A percentile compares a stretch with the other conserved stretches of the same genome.
Evolutionary conservation across 2,329 filamentous ascomycete species (phyloP).

Genomic region (Didymellaceae sp.): DNA sequence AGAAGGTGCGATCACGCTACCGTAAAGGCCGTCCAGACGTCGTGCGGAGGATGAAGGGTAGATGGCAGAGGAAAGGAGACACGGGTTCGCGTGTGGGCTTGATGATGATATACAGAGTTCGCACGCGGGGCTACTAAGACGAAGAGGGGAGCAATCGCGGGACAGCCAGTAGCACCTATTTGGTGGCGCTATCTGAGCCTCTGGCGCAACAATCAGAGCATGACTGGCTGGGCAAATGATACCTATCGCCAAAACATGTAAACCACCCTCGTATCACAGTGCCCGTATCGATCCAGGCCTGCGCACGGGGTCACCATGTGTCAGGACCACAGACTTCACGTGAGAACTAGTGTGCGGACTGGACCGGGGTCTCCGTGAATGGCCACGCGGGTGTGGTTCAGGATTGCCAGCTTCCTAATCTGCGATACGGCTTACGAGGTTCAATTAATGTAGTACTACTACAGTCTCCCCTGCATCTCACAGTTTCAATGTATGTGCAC

Average conservation of each 20-base stretch:
- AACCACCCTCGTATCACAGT: not conserved
- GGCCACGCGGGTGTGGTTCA: too few relatives aligned
- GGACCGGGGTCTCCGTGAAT: too few relatives aligned
- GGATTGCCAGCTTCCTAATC: too few relatives aligned
- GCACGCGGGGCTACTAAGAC: conserved; percentile 5
- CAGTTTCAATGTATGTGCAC: too few relatives aligned
- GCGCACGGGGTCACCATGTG: not conserved
- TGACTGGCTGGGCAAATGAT: not conserved
- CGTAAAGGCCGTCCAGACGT: not conserved
- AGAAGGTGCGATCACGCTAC: not conserved
- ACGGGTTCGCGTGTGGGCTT: too few relatives aligned
- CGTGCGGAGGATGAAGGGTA: not conserved
- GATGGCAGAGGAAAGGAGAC: too few relatives aligned
- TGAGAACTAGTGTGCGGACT: not conserved
- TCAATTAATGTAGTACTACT: too few relatives aligned
- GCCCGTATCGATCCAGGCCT: not conserved
- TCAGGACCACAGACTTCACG: not conserved
- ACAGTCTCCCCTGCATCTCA: too few relatives aligned
- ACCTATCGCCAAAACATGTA: not conserved
- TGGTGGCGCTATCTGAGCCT: conserved; percentile 1
- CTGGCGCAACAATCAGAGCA: not conserved
- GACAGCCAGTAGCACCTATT: conserved; percentile 3
- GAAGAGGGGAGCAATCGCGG: not conserved
- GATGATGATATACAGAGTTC: conserved; percentile 1
- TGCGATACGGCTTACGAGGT: too few relatives aligned